A percentile compares a stretch with the other conserved stretches of the same genome.
Evolutionary conservation across 1,284 basidiomycete genomes (phyloP).

Genomic region (Earliella scabrosa): DNA sequence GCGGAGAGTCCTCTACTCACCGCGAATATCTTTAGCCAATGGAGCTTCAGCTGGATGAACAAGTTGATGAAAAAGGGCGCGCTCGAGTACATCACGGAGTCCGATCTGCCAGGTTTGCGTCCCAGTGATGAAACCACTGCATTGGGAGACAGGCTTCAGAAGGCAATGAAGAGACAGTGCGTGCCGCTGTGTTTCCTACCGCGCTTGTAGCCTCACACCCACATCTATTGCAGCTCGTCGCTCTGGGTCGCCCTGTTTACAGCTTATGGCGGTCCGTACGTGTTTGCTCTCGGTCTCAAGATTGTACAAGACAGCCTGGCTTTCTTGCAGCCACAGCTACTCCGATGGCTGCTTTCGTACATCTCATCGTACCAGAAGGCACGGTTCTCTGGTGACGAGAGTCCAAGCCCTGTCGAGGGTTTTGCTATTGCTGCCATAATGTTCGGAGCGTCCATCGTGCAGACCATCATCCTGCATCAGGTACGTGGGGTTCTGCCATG

Average conservation of each 20-base stretch:
- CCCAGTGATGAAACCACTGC: conserved; percentile 74
- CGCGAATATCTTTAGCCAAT: conserved; percentile 84
- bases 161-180: conserved; percentile 63
- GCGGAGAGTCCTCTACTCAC: conserved; percentile 76
- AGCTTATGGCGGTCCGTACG: conserved; percentile 83
- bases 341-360: conserved; percentile 81
- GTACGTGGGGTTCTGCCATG: conserved; percentile 39
- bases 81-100: conserved; percentile 68
- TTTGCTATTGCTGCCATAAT: conserved; percentile 80
- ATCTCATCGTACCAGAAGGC: conserved; percentile 76
- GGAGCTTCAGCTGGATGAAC: conserved; percentile 83
- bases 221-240: conserved; percentile 44
- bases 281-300: conserved; percentile 72
- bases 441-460: conserved; percentile 78
- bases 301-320: conserved; percentile 78
- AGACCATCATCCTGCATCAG: conserved; percentile 89
- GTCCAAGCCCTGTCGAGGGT: conserved; percentile 56
- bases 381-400: conserved; percentile 34
- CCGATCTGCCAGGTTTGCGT: conserved; percentile 74
- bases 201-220: not conserved
- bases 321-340: conserved; percentile 90
- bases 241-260: conserved; percentile 76
- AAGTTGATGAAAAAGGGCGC: conserved; percentile 75
- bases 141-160: conserved; percentile 69
- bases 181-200: conserved; percentile 33